Conservation (phyloP, 78 protist genomes). For the Dictyostelium brefeldianum region DNA sequence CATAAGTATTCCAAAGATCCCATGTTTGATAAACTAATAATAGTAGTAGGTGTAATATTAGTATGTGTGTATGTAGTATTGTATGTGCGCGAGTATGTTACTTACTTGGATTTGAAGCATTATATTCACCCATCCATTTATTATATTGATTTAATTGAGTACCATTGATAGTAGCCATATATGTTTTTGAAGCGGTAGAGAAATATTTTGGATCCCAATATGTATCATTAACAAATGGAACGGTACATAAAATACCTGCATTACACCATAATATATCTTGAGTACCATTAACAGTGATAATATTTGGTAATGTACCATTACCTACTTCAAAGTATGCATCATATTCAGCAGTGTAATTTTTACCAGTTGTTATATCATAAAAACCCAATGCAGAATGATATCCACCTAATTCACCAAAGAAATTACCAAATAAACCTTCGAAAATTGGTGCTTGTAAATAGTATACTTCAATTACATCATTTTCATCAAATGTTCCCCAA, state of each 20-base stretch:
- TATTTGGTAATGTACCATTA: slow-evolving; percentile 69
- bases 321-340: slow-evolving; percentile 74
- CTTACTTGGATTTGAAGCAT: slow-evolving; percentile 59
- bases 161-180: slow-evolving; percentile 61
- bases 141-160: slow-evolving; percentile 29
- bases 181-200: slow-evolving; percentile 45
- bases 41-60: background rate
- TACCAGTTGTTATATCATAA: slow-evolving; percentile 34
- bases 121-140: slow-evolving; percentile 45
- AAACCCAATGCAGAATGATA: slow-evolving; percentile 62
- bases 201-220: slow-evolving; percentile 43
- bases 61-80: background rate
- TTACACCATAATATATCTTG: slow-evolving; percentile 63
- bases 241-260: slow-evolving; percentile 42
- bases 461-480: slow-evolving; percentile 49
- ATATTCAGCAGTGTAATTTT: slow-evolving; percentile 68
- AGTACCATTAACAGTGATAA: slow-evolving; percentile 22
- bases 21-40: slow-evolving; percentile 61
- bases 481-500: background rate
- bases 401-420: slow-evolving; percentile 47
- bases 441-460: slow-evolving; percentile 66
- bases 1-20: slow-evolving; percentile 70
- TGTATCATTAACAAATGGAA: slow-evolving; percentile 36
- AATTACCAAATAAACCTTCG: slow-evolving; percentile 46
- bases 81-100: background rate